These are phyloP conservation scores for Pyrenochaeta sp. DNA, from an alignment of 2,329 filamentous ascomycete genomes.

Conservation along the genomic window DNA sequence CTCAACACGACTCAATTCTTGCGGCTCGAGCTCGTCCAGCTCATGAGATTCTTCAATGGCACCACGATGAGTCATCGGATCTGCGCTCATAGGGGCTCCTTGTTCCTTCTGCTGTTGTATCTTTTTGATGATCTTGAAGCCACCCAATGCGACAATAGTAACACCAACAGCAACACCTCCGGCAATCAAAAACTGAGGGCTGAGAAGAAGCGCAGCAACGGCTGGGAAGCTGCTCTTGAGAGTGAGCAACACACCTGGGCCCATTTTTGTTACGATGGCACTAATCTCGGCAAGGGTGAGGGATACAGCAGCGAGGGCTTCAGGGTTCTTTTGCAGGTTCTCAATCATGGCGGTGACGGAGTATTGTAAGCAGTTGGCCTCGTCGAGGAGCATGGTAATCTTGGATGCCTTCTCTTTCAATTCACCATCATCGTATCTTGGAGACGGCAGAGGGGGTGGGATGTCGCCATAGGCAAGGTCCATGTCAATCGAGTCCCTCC, in stretches of 20 bases:
- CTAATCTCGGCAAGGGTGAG: slow-evolving; percentile 92
- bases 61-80: slow-evolving; percentile 21
- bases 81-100: slow-evolving; percentile 27
- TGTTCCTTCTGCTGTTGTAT: slow-evolving; percentile 63
- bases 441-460: slow-evolving; percentile 69
- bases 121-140: slow-evolving; percentile 96
- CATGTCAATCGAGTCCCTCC: slow-evolving; percentile 73
- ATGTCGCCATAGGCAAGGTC: slow-evolving; percentile 88
- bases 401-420: slow-evolving; percentile 73
- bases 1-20: slow-evolving; percentile 66
- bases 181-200: slow-evolving; percentile 93
- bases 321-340: slow-evolving; percentile 80
- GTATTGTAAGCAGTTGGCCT: slow-evolving; percentile 88
- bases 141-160: slow-evolving; percentile 94
- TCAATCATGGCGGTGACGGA: slow-evolving; percentile 83
- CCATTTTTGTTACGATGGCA: slow-evolving; percentile 80
- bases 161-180: slow-evolving; percentile 87
- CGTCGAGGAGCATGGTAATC: slow-evolving; percentile 80
- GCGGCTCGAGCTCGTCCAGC: slow-evolving; percentile 65
- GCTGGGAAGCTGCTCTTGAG: slow-evolving; percentile 84
- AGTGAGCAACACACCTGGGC: slow-evolving; percentile 76
- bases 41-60: slow-evolving; percentile 37
- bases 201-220: slow-evolving; percentile 84
- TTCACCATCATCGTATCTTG: slow-evolving; percentile 61
- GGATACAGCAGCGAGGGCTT: slow-evolving; percentile 92